Conservation (phyloP, 129 eudicot genomes). For the Helianthus annuus region HanXRQr2.0-SUNRISE NC_035435.2:82994812-82995311, state of each 20-base stretch:
- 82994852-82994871: too few relatives aligned
- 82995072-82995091: conserved; percentile 41
- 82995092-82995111: conserved; percentile 35
- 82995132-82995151: conserved; percentile 32
- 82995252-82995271: conserved; percentile 40
- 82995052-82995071: conserved; percentile 6
- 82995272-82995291: conserved; percentile 13
- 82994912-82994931: too few relatives aligned
- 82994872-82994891: too few relatives aligned
- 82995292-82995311: conserved; percentile 40
- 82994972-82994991: too few relatives aligned
- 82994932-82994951: too few relatives aligned
- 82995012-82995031: too few relatives aligned
- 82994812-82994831: not conserved
- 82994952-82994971: too few relatives aligned
- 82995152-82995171: conserved; percentile 42
- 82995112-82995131: conserved; percentile 22
- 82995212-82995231: conserved; percentile 41
- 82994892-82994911: too few relatives aligned
- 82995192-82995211: conserved; percentile 36
- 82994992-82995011: not conserved
- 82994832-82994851: not conserved
- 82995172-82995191: conserved; percentile 47
- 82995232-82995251: conserved; percentile 35
- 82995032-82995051: not conserved